Percentiles rank a stretch among this genome's conserved stretches.
phyloP scores from a whole-genome alignment of 352 stramenopile genomes.

The Blastocystis sp. region DNA sequence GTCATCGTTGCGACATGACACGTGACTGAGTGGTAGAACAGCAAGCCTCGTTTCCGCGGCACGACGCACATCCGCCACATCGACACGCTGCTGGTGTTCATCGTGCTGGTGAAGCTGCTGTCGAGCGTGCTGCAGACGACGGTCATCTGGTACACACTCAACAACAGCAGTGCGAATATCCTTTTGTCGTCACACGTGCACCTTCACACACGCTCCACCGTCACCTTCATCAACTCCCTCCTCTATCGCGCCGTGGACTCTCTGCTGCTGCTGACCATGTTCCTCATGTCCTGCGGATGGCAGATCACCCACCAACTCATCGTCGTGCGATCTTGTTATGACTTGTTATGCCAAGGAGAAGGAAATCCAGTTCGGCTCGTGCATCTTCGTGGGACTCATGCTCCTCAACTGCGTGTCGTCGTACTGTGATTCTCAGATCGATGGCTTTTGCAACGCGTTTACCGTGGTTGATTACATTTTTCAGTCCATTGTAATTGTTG shows the following conservation, averaged over 20 bases:
- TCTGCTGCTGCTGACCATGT: not conserved
- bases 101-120: slow-evolving; percentile 14
- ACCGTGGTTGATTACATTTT: slow-evolving; percentile 53
- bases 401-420: slow-evolving; percentile 4
- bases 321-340: not conserved
- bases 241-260: not conserved
- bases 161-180: slow-evolving; percentile 35
- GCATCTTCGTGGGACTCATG: not conserved
- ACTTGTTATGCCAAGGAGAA: not conserved
- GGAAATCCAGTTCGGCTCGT: slow-evolving; percentile 43
- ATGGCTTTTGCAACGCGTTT: slow-evolving; percentile 28
- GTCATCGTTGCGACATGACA: not conserved
- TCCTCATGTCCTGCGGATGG: slow-evolving; percentile 30
- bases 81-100: not conserved
- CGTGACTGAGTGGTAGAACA: not conserved
- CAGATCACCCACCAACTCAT: slow-evolving; percentile 48
- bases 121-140: not conserved
- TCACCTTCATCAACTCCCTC: slow-evolving; percentile 4
- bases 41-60: slow-evolving; percentile 3
- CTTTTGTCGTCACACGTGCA: not conserved
- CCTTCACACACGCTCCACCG: slow-evolving; percentile 11
- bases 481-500: slow-evolving; percentile 27
- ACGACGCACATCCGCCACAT: not conserved
- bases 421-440: slow-evolving; percentile 48
- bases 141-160: not conserved